phyloP scores from a whole-genome alignment of 75 land plant genomes.

The Cryptomeria japonica region DNA sequence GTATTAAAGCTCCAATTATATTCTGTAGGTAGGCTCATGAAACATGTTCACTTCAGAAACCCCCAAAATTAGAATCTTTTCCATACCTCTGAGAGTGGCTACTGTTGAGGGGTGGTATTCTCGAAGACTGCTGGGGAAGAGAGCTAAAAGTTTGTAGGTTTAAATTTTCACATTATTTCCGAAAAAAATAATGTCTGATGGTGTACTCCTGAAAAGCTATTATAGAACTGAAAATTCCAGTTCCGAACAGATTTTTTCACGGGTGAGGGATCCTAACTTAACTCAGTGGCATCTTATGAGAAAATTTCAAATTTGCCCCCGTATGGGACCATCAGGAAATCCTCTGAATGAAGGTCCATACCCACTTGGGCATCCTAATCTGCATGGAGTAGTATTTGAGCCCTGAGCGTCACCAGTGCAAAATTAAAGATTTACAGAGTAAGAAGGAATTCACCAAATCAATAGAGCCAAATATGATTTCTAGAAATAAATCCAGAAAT shows the following conservation, averaged over 20 bases:
- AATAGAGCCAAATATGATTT: neutral
- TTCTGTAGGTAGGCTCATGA: neutral
- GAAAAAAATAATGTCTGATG: neutral
- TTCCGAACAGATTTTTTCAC: neutral
- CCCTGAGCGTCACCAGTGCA: neutral
- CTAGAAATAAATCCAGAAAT: neutral
- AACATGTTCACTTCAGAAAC: neutral
- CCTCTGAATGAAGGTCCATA: neutral
- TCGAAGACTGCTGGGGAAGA: neutral
- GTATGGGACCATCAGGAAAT: neutral
- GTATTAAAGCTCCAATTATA: neutral
- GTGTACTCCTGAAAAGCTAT: neutral
- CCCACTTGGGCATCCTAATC: neutral
- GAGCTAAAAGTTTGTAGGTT: neutral
- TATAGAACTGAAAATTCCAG: neutral
- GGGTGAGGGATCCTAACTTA: neutral
- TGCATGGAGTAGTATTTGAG: neutral
- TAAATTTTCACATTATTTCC: neutral
- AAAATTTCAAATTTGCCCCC: neutral
- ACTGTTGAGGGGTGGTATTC: neutral
- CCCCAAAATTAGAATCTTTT: too few species aligned
- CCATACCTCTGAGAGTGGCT: neutral
- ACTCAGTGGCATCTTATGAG: neutral
- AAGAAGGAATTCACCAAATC: neutral
- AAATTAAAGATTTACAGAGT: neutral